Evolutionary conservation across 306 rosid species (phyloP), one percentile per base, ranked within the genome.

Genomic region (Ziziphus jujuba): DNA sequence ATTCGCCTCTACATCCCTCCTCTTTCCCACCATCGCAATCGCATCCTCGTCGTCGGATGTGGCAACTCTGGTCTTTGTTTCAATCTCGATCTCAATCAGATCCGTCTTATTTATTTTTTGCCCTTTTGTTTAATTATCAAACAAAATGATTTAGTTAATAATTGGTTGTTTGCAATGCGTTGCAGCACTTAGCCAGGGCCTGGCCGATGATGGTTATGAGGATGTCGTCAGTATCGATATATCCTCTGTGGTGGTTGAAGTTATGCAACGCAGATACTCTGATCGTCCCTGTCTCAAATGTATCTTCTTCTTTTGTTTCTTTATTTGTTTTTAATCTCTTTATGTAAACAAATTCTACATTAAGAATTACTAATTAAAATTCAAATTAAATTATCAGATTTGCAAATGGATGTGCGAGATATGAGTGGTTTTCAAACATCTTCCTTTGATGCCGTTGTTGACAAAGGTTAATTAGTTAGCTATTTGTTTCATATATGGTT

Each of bases 331-430:
- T 16, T 25, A 15, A 10, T 4, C 1, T 55, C 17, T 12, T 28
- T 40, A 33, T 12, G 0, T 13, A 44, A 47, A 5, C 16, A 21
- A 6, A 28, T 11, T 1, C 23, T 34, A 17, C 35, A 45, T 49
- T 51, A 36, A 8, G 31, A 7, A 47, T 72, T 77, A 74, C 71
- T 72, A 57, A 69, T 28, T 28, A 28, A 28, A 28, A n/a, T n/a
- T n/a, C n/a, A n/a, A 28, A 28, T 28, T 28, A 28, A 28, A 28
- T 1, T 28, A 66, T 64, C 76, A 88, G 97, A 84, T 65, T 33
- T 86, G 84, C 28, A 72, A 79, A 91, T 91, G 97, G 97, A 91
- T 84, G 97, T 74, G 9, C 82, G 92, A 69, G 86, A 86, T 65
- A 88, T 88, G 97, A 72, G 77, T 81, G 72, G 66, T 54, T 88